These are phyloP conservation scores for Xylaria multiplex DNA, from an alignment of 2,329 filamentous ascomycete species.

Conservation along the genomic window DNA sequence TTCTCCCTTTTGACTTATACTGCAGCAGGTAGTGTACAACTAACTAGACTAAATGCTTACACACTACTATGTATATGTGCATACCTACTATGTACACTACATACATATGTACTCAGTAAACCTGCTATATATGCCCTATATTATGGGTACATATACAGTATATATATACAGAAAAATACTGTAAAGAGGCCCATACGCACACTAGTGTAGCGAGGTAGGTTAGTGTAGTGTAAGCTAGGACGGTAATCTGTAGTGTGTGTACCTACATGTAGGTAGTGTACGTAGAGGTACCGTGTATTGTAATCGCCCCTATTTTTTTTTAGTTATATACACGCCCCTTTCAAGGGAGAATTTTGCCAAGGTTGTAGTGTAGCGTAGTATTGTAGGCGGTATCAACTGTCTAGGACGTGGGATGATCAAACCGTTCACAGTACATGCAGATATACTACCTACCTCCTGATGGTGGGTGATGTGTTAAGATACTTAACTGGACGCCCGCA, in stretches of 20 bases:
- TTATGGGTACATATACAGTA: too few species aligned
- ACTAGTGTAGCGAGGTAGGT: too few species aligned
- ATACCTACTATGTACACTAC: too few species aligned
- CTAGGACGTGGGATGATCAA: slow-evolving; percentile 18
- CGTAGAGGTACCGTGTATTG: neutral
- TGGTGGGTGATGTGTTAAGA: too few species aligned
- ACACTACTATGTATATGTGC: too few species aligned
- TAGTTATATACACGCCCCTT: slow-evolving; percentile 15
- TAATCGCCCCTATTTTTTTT: slow-evolving; percentile 25
- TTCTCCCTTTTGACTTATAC: slow-evolving; percentile 1
- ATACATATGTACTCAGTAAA: too few species aligned
- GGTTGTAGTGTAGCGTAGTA: neutral
- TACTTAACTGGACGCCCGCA: too few species aligned
- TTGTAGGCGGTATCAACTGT: neutral
- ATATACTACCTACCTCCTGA: neutral
- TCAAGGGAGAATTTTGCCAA: slow-evolving; percentile 17
- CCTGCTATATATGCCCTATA: too few species aligned
- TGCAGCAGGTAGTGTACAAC: neutral
- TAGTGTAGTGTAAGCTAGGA: too few species aligned
- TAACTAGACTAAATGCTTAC: neutral
- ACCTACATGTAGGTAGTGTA: too few species aligned
- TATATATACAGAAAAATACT: neutral
- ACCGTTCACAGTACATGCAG: slow-evolving; percentile 26
- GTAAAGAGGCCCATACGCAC: too few species aligned
- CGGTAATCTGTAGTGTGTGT: too few species aligned